A percentile compares a stretch with the other conserved stretches of the same genome.
phyloP scores from a whole-genome alignment of 2,329 filamentous ascomycete species.

The Fusarium dimerum region DNA sequence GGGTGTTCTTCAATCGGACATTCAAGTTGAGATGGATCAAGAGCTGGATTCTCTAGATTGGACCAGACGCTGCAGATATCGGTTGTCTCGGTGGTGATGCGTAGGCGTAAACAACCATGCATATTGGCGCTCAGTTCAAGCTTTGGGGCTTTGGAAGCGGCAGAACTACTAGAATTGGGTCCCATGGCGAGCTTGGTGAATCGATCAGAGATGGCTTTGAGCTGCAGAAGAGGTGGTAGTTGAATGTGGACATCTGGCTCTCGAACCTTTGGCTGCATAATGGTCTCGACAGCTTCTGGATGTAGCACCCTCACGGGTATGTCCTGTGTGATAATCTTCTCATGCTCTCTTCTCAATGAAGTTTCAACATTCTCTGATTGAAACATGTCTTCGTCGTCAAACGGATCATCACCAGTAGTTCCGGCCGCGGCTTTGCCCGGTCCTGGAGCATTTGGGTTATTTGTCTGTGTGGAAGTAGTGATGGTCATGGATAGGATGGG shows the following conservation, averaged over 20 bases:
- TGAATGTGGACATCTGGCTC: slow-evolving; percentile 95
- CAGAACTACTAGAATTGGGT: slow-evolving; percentile 38
- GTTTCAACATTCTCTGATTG: slow-evolving; percentile 55
- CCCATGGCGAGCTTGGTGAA: slow-evolving; percentile 82
- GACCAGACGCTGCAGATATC: slow-evolving; percentile 86
- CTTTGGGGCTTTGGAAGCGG: slow-evolving; percentile 58
- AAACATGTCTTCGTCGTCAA: slow-evolving; percentile 48
- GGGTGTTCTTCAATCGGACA: slow-evolving; percentile 77
- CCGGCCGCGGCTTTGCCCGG: slow-evolving; percentile 30
- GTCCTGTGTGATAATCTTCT: slow-evolving; percentile 93
- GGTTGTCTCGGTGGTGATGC: slow-evolving; percentile 80
- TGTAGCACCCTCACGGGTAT: slow-evolving; percentile 91
- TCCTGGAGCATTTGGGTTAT: slow-evolving; percentile 38
- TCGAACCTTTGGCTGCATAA: slow-evolving; percentile 87
- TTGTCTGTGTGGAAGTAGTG: slow-evolving; percentile 66
- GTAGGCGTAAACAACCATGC: slow-evolving; percentile 81
- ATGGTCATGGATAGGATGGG: slow-evolving; percentile 91
- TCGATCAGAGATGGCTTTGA: slow-evolving; percentile 92
- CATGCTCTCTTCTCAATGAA: slow-evolving; percentile 68
- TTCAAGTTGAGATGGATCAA: slow-evolving; percentile 76
- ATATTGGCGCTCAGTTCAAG: slow-evolving; percentile 91
- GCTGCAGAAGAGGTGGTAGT: slow-evolving; percentile 79
- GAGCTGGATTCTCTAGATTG: slow-evolving; percentile 80
- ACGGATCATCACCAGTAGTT: slow-evolving; percentile 36
- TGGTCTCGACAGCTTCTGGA: slow-evolving; percentile 80